phyloP scores from a whole-genome alignment of 257 asterid species.

The Fraxinus cuspidata region DNA sequence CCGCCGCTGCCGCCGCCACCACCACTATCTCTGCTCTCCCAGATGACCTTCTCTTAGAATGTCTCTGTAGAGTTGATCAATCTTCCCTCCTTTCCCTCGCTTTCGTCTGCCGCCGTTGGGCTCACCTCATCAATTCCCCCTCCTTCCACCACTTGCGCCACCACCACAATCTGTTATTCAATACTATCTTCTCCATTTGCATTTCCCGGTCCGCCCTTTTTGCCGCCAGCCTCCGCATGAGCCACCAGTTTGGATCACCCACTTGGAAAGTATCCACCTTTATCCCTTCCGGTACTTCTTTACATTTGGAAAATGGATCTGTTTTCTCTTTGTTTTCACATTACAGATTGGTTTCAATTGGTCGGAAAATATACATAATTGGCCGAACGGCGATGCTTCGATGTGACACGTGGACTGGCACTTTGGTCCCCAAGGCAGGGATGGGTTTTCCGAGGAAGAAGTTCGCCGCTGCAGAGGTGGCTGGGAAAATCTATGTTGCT shows the following conservation, averaged over 20 bases:
- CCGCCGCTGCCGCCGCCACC: constrained; percentile 31
- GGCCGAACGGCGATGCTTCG: constrained; percentile 70
- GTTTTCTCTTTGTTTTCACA: constrained; percentile 47
- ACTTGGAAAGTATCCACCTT: constrained; percentile 68
- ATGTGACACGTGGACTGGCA: constrained; percentile 87
- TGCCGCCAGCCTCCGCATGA: constrained; percentile 59
- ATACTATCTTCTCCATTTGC: constrained; percentile 62
- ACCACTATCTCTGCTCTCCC: constrained; percentile 70
- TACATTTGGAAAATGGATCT: constrained; percentile 26
- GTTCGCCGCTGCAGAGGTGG: constrained; percentile 71
- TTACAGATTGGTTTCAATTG: constrained; percentile 56
- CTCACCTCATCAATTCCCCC: constrained; percentile 59
- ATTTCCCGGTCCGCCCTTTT: constrained; percentile 59
- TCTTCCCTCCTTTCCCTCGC: constrained; percentile 67
- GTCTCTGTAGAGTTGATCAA: constrained; percentile 65
- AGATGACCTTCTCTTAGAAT: constrained; percentile 80
- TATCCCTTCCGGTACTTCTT: constrained; percentile 40
- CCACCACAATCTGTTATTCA: constrained; percentile 47
- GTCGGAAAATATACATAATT: constrained; percentile 68
- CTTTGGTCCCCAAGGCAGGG: constrained; percentile 54
- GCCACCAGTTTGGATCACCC: constrained; percentile 15
- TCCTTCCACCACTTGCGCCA: constrained; percentile 63
- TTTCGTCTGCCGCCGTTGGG: constrained; percentile 88
- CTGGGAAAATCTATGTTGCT: constrained; percentile 67
- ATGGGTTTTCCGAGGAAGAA: constrained; percentile 65